phyloP scores from a whole-genome alignment of 805 yeast species.

The Teunomyces funiuensis region DNA sequence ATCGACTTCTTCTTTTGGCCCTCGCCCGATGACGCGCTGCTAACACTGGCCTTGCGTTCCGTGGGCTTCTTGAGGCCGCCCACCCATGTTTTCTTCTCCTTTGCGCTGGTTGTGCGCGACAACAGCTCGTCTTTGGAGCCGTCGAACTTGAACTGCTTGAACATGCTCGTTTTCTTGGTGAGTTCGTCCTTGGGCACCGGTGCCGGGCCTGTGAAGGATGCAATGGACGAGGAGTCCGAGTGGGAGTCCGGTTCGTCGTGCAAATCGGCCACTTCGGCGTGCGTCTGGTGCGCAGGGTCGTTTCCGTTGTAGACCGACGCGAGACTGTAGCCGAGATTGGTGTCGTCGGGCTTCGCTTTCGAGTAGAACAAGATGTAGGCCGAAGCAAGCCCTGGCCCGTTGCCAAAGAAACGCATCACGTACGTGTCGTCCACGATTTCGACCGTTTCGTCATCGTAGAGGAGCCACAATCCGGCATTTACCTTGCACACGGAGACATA shows the following conservation, averaged over 20 bases:
- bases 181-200: conserved; percentile 7
- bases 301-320: conserved; percentile 33
- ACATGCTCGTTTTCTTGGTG: conserved; percentile 14
- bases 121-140: conserved; percentile 13
- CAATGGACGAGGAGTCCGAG: conserved; percentile 10
- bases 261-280: not conserved
- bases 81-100: conserved; percentile 42
- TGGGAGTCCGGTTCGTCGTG: conserved; percentile 8
- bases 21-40: conserved; percentile 6
- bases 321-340: conserved; percentile 35
- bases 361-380: conserved; percentile 88
- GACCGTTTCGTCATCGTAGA: conserved; percentile 94
- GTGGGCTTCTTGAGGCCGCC: conserved; percentile 32
- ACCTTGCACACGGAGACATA: conserved; percentile 86
- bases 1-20: conserved; percentile 26
- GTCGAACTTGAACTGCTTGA: conserved; percentile 35
- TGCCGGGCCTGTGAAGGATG: conserved; percentile 8
- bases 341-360: conserved; percentile 12
- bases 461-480: conserved; percentile 77
- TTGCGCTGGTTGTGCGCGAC: conserved; percentile 12
- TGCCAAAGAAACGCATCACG: conserved; percentile 85
- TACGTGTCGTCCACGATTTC: conserved; percentile 82
- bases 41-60: conserved; percentile 8
- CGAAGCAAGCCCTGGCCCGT: conserved; percentile 81
- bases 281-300: no score